Evolutionary conservation across 345 rosid genomes (phyloP), one percentile per base, ranked within the genome.

Genomic region (Mercurialis annua): DNA sequence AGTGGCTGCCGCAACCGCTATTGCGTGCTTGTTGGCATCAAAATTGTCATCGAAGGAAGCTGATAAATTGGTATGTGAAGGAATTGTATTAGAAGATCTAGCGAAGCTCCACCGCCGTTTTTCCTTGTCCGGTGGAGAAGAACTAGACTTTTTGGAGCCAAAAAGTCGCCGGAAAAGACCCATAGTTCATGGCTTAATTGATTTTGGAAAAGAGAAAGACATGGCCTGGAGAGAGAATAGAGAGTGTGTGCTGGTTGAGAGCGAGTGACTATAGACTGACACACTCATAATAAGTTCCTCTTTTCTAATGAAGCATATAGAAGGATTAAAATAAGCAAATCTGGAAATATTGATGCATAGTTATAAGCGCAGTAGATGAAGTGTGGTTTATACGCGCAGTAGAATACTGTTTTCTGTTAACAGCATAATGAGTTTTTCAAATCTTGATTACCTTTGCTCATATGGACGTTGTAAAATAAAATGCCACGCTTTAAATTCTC

Each of bases 111-210:
- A 59, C 24, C 70, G 17, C 47, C 47, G 54, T 49, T 62, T 73
- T 9, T 67, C 71, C 73, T 69, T 75, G 59, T 62, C 40, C 44
- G 75, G 57, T 11, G 76, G 30, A 63, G 72, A 24, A 1, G 75
- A 52, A 1, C 71, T 68, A 5, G 79, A 38, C 67, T 71, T 85
- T 60, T 71, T 86, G 66, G 72, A 48, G 50, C 97, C 87, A 62
- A 92, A 92, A 29, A 92, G 82, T 78, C 89, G 78, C 68, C 89
- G 87, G 73, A 92, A 74, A 34, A 90, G 74, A 27, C 98, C 97
- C 98, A 92, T 84, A 44, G 73, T 59, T 81, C 89, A 81, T 81
- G 42, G 55, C 36, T 38, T 54, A 38, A 26, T 60, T 34, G 44
- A 44, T 44, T 17, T 24, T 26, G 49, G 1, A 43, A 40, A 40